phyloP scores from a whole-genome alignment of 2,329 filamentous ascomycete genomes.

The Colletotrichum aenigma region DNA sequence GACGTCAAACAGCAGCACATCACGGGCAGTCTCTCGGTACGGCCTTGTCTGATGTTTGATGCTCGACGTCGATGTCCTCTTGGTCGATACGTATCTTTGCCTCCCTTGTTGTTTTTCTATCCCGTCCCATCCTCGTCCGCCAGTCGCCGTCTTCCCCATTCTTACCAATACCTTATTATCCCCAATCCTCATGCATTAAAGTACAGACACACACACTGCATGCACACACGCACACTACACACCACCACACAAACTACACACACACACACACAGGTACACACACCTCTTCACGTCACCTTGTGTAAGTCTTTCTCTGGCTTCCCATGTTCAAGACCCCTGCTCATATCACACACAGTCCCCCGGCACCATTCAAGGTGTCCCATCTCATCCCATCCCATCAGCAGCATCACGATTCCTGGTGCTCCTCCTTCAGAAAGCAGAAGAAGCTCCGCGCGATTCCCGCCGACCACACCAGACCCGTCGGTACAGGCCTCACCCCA shows the following conservation, averaged over 20 bases:
- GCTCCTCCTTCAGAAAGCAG: background rate
- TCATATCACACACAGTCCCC: background rate
- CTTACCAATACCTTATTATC: background rate
- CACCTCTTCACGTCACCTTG: background rate
- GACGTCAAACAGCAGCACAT: background rate
- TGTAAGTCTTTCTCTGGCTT: background rate
- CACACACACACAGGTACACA: background rate
- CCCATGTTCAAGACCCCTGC: background rate
- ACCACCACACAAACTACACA: background rate
- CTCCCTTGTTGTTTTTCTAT: background rate
- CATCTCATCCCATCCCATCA: background rate
- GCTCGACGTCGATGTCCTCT: background rate
- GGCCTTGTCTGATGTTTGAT: background rate
- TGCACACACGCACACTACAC: background rate
- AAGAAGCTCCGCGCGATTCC: background rate
- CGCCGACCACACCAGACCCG: background rate
- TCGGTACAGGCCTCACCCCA: background rate
- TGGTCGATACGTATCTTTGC: slow-evolving; percentile 9
- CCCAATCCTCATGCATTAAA: background rate
- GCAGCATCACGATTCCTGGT: background rate
- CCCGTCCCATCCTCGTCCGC: background rate
- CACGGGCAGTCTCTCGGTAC: background rate
- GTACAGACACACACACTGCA: background rate
- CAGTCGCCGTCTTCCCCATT: background rate
- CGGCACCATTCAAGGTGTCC: background rate